These are phyloP conservation scores for Euphorbia lathyris DNA, from an alignment of 345 rosid species.

Conservation along the genomic window DNA sequence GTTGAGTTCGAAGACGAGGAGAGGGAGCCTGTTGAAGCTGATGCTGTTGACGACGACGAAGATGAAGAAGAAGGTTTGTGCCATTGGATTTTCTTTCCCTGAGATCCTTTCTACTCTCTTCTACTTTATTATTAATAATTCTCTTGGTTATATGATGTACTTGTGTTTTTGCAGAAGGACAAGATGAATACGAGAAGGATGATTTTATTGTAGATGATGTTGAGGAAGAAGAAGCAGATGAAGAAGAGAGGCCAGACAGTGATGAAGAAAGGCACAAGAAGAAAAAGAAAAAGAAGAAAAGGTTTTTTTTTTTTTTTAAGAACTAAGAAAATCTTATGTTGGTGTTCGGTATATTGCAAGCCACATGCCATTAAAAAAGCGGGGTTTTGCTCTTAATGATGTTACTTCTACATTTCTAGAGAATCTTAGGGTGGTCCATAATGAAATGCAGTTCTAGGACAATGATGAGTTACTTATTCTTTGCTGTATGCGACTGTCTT, in stretches of 20 bases:
- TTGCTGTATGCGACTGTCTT: not conserved
- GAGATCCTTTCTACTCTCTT: not conserved
- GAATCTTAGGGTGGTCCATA: constrained; percentile 72
- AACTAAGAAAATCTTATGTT: not conserved
- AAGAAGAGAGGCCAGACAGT: constrained; percentile 64
- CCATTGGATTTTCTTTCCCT: not conserved
- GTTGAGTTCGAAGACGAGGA: constrained; percentile 53
- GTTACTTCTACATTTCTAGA: constrained; percentile 33
- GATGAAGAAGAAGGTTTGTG: constrained; percentile 67
- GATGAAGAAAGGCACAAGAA: constrained; percentile 79
- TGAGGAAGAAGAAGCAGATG: constrained; percentile 49
- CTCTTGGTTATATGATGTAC: not conserved
- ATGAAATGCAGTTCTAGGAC: constrained; percentile 34
- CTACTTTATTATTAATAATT: not conserved
- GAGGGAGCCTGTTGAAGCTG: constrained; percentile 50
- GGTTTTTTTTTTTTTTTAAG: constrained; percentile 13
- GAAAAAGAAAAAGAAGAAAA: constrained; percentile 63
- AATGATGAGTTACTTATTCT: not conserved
- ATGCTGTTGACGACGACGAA: constrained; percentile 37
- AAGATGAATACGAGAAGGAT: constrained; percentile 86
- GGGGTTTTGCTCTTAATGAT: constrained; percentile 3
- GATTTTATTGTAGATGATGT: constrained; percentile 86
- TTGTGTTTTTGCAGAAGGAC: constrained; percentile 53
- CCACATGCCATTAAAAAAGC: too few relatives aligned
- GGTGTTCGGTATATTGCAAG: not conserved